Evolutionary conservation across 176 grass and related monocot genomes (phyloP).

Genomic region (Carex littledalei): DNA sequence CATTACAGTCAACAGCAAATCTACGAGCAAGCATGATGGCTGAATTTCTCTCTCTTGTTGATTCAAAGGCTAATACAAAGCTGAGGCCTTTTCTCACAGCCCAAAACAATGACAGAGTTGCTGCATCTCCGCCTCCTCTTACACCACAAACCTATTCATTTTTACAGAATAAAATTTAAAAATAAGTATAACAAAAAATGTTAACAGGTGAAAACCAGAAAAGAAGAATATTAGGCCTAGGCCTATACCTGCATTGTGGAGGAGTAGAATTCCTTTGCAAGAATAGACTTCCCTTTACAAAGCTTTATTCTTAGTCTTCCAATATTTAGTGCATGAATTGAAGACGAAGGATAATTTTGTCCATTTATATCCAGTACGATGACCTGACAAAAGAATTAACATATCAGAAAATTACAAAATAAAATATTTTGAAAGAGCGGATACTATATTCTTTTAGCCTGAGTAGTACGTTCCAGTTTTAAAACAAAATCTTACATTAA

Average conservation of each 20-base stretch:
- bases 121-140: conserved; percentile 73
- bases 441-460: background rate
- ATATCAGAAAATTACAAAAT: background rate
- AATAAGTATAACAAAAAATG: background rate
- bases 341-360: conserved; percentile 47
- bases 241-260: conserved; percentile 67
- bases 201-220: background rate
- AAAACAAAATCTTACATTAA: conserved; percentile 53
- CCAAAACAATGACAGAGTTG: conserved; percentile 54
- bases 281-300: conserved; percentile 51
- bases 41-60: conserved; percentile 55
- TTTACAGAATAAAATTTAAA: background rate
- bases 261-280: conserved; percentile 87
- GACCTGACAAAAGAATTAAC: conserved; percentile 38
- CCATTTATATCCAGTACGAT: conserved; percentile 65
- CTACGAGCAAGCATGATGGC: conserved; percentile 75
- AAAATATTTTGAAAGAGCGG: background rate
- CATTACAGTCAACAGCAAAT: conserved; percentile 84
- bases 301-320: conserved; percentile 74
- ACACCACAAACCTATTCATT: conserved; percentile 57
- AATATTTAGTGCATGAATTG: conserved; percentile 58
- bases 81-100: conserved; percentile 46
- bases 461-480: background rate
- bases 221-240: background rate
- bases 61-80: conserved; percentile 61